Conservation (phyloP, 176 grass and related monocot genomes). For the Pontederia crassipes region DNA sequence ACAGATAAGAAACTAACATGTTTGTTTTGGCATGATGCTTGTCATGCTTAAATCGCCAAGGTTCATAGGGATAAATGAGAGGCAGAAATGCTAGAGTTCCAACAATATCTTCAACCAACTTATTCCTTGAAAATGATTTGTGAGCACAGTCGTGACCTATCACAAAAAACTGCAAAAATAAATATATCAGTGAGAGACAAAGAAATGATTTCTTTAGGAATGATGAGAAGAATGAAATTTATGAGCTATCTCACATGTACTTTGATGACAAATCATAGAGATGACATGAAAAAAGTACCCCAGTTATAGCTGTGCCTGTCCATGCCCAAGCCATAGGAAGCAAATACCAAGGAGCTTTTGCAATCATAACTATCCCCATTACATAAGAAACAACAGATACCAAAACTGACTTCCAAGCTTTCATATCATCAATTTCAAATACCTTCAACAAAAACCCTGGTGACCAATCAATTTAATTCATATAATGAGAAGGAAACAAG, state of each 20-base stretch:
- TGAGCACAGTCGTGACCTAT: conserved; percentile 99
- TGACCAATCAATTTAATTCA: conserved; percentile 10
- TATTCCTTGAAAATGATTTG: conserved; percentile 97
- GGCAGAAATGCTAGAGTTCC: conserved; percentile 93
- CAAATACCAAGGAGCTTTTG: conserved; percentile 85
- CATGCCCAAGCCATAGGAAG: conserved; percentile 95
- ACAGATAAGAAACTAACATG: conserved; percentile 43
- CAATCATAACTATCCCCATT: conserved; percentile 65
- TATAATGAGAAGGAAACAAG: conserved; percentile 8
- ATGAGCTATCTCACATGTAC: background rate
- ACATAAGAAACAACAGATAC: conserved; percentile 77
- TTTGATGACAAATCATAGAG: background rate
- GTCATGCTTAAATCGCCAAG: conserved; percentile 98
- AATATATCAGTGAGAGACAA: conserved; percentile 26
- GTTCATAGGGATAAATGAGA: conserved; percentile 94
- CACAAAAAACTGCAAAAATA: conserved; percentile 89
- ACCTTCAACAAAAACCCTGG: conserved; percentile 35
- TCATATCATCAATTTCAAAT: conserved; percentile 76
- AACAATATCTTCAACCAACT: conserved; percentile 84
- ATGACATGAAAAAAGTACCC: conserved; percentile 36
- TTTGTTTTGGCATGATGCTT: conserved; percentile 92
- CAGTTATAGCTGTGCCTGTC: conserved; percentile 86
- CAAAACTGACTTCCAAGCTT: conserved; percentile 83
- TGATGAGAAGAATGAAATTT: background rate
- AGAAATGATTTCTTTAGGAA: conserved; percentile 14